Evolutionary conservation across 2,329 filamentous ascomycete genomes (phyloP), one percentile per base, ranked within the genome.

Genomic region (Fusarium subglutinans): DNA sequence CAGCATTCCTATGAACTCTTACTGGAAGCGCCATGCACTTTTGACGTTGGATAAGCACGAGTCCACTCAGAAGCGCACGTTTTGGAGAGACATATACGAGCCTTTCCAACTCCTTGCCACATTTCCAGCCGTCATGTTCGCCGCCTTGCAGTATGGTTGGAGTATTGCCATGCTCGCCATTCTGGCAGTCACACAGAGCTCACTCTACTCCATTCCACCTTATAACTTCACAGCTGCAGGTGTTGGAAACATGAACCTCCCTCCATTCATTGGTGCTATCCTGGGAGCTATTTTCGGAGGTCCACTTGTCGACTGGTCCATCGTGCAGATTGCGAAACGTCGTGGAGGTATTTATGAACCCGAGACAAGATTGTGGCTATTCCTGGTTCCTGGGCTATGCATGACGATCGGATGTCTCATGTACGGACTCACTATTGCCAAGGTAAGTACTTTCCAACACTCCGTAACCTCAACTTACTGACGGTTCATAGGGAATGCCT

Each of bases 161-260:
- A 57, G 60, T 6, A 63, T 75, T 4, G 73, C 73, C 5, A 75
- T 75, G 72, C 70, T 75, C 0, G 66, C 73, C 8, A 71, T 75
- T n/a, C 11, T 75, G 3, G 72, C 72, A 2, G 66, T 75, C 5
- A 76, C 73, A 0, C 74, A 76, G 14, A 58, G 48, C 2, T 41
- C 63, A 0, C 26, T 76, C 0, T 74, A 74, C 37, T 51, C 63
- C 0, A 54, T 53, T 2, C 70, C 74, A 1, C 73, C 74, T 0
- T 76, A 76, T 15, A 76, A 64, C 26, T 73, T 76, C 22, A 68
- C 65, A 3, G 8, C 65, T 3, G 73, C 73, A 1, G 70, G 65
- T 2, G 43, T 76, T 4, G 74, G 74, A 17, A 72, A 72, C 17
- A 76, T 76, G 74, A 74, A 76, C 13, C n/a, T 76, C 14, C 73